Base-by-base conservation (phyloP, 176 grass and related monocot genomes). In the Puya raimondii region DNA sequence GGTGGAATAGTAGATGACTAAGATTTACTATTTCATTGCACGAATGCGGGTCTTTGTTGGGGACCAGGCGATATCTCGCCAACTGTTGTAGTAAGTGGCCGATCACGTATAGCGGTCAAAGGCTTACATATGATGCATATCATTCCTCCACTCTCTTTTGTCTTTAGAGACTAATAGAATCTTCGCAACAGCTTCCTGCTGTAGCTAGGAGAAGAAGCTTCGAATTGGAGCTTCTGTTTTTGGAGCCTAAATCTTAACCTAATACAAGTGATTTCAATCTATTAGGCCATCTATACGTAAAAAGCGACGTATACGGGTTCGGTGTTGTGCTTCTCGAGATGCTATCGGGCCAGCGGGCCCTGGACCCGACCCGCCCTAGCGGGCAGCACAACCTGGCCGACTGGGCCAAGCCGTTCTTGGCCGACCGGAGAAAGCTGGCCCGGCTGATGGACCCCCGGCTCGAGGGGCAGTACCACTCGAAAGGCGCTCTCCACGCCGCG, bases 321-420 rank as follows among this genome's bases (percentile, higher is more conserved):
- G 71, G 71, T 11, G 71, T 73, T 1, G 71, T 73, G n/a, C 48
- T 73, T 15, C 56, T 73, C 29, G 71, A 73, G 71, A 63, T 73
- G 25, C 71, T 73, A 15, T 48, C 53, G 2, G 71, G 71, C 12
- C 53, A 63, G 29, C 53, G 71, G 29, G 71, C 29, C 15, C 8
- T 73, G 1, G 71, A 73, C 27, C 13, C 11, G 8, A 63, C 47
- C 29, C 71, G 71, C 21, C 71, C 71, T 2, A 48, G n/a, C 9
- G 17, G 16, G 53, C 29, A 63, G 26, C 25, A 48, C 10, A 73
- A 64, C 54, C 48, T 73, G 53, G 71, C 48, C 4, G 27, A 64
- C 10, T 73, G 56, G 54, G 71, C 29, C 11, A 64, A 22, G 48
- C 29, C 56, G 11, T 50, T 2, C 10, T 48, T 73, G 56, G 53